phyloP scores from a whole-genome alignment of 106 monocot genomes.

The Ottelia alismoides region DNA sequence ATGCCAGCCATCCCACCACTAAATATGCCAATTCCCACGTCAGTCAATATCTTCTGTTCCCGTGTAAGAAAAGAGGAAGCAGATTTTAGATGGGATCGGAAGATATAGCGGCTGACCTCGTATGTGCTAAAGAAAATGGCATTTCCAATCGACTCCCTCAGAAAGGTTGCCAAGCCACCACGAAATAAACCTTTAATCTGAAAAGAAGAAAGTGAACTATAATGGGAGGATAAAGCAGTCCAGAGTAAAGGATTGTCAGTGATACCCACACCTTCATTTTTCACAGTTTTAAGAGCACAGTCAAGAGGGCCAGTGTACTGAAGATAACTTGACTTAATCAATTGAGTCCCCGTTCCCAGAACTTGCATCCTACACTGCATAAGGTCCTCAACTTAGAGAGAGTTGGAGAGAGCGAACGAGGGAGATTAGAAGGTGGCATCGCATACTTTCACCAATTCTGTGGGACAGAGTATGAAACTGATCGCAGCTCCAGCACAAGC shows the following conservation, averaged over 20 bases:
- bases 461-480: conserved; percentile 67
- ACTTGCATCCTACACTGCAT: conserved; percentile 99
- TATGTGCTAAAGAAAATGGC: conserved; percentile 81
- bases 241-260: background rate
- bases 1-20: conserved; percentile 81
- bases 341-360: conserved; percentile 59
- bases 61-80: conserved; percentile 3
- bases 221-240: background rate
- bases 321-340: conserved; percentile 19
- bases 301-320: conserved; percentile 70
- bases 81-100: conserved; percentile 36
- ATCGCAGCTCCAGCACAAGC: conserved; percentile 76
- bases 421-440: background rate
- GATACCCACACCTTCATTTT: conserved; percentile 77
- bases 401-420: background rate
- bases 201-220: background rate
- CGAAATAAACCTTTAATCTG: conserved; percentile 83
- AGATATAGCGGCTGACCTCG: conserved; percentile 56
- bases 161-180: conserved; percentile 64
- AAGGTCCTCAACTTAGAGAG: conserved; percentile 5
- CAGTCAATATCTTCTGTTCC: conserved; percentile 23
- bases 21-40: conserved; percentile 68
- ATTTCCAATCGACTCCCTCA: conserved; percentile 87
- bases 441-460: conserved; percentile 82
- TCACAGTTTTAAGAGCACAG: conserved; percentile 70